Evolutionary conservation across 495 filamentous ascomycete species (phyloP), one percentile per base, ranked within the genome.

Genomic region (Podospora sp.): DNA sequence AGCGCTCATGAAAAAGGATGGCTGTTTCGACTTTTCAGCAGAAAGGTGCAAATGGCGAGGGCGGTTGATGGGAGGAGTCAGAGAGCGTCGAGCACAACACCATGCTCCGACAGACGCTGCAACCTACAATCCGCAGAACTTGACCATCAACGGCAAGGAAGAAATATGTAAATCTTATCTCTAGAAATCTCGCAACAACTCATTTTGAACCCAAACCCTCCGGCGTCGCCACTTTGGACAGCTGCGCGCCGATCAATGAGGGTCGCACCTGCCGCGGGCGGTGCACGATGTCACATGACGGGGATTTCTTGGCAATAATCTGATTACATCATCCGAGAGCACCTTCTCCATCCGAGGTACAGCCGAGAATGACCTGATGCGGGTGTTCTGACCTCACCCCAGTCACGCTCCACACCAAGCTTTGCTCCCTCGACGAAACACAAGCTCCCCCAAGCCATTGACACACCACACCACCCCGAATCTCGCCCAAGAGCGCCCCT

Each of bases 281-380:
- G 18, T 46, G 20, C 61, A 51, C 61, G 61, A 27, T 40, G 46
- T 63, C 61, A 63, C 61, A 16, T 63, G 61, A 63, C 24, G 6
- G 6, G 6, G 0, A 51, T 21, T 36, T 68, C 33, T 5, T 12
- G 6, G 33, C n/a, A n/a, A n/a, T n/a, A n/a, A 4, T 8, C 49
- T 5, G 49, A 52, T 52, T 52, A 52, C 49, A 16, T 52, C 49
- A 52, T 52, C 49, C 12, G 5, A 5, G 3, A 18, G 49, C 49
- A 5, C 49, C 49, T 12, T 18, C 16, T 3, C 18, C 58, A 51
- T 20, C 61, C 61, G 61, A 63, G 35, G 61, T 27, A 40, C 2
- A 55, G 62, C 62, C 62, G 62, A 33, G 33, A 63, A 63, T 63
- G 61, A 40, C 62, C 62, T 65, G 62, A 65, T 56, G 59, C 59